phyloP scores from a whole-genome alignment of 768 basidiomycete species.

The Suillus plorans region DNA sequence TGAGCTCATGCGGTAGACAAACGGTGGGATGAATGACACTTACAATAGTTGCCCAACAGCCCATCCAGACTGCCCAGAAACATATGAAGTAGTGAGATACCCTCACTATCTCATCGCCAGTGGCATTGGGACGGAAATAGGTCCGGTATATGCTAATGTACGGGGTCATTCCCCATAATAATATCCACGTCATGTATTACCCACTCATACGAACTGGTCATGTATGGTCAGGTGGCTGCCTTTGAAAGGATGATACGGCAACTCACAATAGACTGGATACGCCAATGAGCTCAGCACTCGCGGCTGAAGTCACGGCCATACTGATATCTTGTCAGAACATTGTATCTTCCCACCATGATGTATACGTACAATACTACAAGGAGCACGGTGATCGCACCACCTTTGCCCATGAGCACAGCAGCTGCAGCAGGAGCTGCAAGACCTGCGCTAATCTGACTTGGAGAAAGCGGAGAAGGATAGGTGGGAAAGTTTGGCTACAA shows the following conservation, averaged over 20 bases:
- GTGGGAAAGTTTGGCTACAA: conserved; percentile 52
- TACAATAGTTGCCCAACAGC: conserved; percentile 41
- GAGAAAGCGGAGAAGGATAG: conserved; percentile 43
- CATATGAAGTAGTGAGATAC: conserved; percentile 41
- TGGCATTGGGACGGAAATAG: conserved; percentile 37
- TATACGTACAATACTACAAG: conserved; percentile 40
- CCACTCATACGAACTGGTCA: conserved; percentile 46
- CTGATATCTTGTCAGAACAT: conserved; percentile 6
- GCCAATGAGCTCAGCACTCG: conserved; percentile 46
- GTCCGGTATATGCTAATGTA: conserved; percentile 36
- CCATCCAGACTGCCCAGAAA: conserved; percentile 46
- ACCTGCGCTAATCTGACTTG: conserved; percentile 40
- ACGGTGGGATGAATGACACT: conserved; percentile 2
- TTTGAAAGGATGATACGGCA: conserved; percentile 1
- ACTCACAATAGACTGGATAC: conserved; percentile 44
- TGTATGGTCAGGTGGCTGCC: conserved; percentile 1
- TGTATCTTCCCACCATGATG: not conserved
- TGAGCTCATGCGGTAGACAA: not conserved
- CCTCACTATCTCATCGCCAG: conserved; percentile 39
- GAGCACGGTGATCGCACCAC: conserved; percentile 43
- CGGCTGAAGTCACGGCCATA: conserved; percentile 49
- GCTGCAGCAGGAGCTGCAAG: conserved; percentile 48
- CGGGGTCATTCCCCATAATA: not conserved
- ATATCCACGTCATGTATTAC: conserved; percentile 11
- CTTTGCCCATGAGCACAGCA: conserved; percentile 44